Base-by-base conservation (phyloP, 2,329 filamentous ascomycete genomes). In the Zelopaecilomyces penicillatus region DNA sequence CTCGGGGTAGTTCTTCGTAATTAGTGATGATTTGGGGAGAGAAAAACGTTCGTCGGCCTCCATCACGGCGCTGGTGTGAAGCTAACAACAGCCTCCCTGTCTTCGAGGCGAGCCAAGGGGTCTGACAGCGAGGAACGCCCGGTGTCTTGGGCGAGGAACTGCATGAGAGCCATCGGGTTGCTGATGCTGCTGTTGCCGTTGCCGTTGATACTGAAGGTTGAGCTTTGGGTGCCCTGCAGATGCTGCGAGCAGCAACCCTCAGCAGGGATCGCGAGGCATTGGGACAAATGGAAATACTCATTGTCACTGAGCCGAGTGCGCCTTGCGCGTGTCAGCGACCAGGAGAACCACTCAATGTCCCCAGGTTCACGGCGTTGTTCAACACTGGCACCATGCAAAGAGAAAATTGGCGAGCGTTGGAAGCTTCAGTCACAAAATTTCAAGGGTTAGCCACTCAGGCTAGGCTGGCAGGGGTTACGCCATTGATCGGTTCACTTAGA, bases 1-100 rank as follows among this genome's bases (percentile, higher is more conserved):
- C 66, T 26, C 63, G 63, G 0, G 79, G 80, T n/a, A 83, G 61
- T 41, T 80, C 67, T 45, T 74, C 68, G 56, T 80, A 83, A 50
- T 72, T 61, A n/a, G 65, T 72, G 47, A 78, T 64, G 41, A 73
- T 54, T 41, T 53, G 57, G 33, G 57, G 55, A 41, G 59, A 57
- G 52, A 66, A 66, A 36, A 67, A 53, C n/a, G 57, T 60, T 37
- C 65, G 57, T 45, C 58, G 54, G 28, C 52, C 48, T 26, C 54
- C 52, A 36, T 48, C 52, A 38, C 46, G 54, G 6, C 50, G 49
- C 27, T 27, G 32, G 8, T 31, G 19, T n/a, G 42, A n/a, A 32
- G 29, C 27, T n/a, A n/a, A 10, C 12, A 7, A 33, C 5, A 30
- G 9, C 41, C 32, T 42, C 7, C 37, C 43, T 33, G 41, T 29